Conservation (phyloP, 805 yeast species). For the Blastobotrys terrestris region DNA sequence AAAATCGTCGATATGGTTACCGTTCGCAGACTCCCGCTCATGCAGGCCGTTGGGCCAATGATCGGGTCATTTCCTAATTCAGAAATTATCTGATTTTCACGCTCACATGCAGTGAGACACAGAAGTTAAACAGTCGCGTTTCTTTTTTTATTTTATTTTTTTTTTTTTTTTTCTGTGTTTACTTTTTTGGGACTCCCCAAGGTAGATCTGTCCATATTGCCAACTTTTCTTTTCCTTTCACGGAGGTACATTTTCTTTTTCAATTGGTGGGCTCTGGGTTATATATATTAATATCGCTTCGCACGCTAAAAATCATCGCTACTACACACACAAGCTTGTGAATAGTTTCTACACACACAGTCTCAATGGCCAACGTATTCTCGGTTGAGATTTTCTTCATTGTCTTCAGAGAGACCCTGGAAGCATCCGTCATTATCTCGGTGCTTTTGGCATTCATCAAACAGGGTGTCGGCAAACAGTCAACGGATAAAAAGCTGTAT, state of each 20-base stretch:
- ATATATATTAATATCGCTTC: not conserved
- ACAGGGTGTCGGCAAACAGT: conserved; percentile 62
- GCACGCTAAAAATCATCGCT: too few species aligned
- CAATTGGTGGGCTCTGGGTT: not conserved
- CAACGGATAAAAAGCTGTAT: conserved; percentile 38
- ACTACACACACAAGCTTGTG: too few species aligned
- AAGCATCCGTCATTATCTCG: conserved; percentile 87
- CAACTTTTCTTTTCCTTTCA: not conserved
- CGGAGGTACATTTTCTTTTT: not conserved
- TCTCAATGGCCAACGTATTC: conserved; percentile 41
- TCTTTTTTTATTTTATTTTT: too few species aligned
- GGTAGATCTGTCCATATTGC: not conserved
- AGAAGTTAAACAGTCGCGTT: not conserved
- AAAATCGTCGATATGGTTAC: not conserved
- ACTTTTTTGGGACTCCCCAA: not conserved
- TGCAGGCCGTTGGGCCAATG: not conserved
- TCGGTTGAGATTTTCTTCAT: conserved; percentile 70
- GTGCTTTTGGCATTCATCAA: conserved; percentile 86
- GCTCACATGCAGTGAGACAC: not conserved
- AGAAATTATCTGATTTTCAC: not conserved
- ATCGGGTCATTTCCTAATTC: not conserved
- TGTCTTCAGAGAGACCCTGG: conserved; percentile 88
- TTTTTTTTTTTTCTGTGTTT: not conserved
- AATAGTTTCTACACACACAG: not conserved
- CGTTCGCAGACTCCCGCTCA: not conserved